Evolutionary conservation across 306 rosid species (phyloP), one percentile per base, ranked within the genome.

Genomic region (Potentilla sterilis): DNA sequence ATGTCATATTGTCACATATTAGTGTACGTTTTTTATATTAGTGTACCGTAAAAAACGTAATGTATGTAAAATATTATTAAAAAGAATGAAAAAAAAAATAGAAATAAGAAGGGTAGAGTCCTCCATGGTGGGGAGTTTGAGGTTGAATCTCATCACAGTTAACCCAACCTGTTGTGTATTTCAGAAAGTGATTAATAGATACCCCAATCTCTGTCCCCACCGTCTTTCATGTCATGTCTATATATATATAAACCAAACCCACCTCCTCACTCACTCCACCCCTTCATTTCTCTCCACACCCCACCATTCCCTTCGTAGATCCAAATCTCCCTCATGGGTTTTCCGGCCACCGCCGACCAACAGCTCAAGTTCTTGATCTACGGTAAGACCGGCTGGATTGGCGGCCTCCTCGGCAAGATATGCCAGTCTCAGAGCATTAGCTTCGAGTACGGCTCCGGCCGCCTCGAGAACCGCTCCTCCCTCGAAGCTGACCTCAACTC

Each of bases 331-430:
- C 43, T 1, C 43, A 91, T 90, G 98, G 98, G 96, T 72, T 82
- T 85, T 44, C 86, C 86, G 21, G 87, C 88, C 19, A 80, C 73
- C 10, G 22, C 69, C 1, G 83, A 78, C 7, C 81, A 70, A 65
- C 81, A 76, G 1, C 65, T 83, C 69, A 93, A 90, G 77, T 93
- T 90, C 81, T 70, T 93, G 87, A 93, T 93, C 84, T 93, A 87
- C 76, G 95, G 98, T 32, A 84, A 85, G 21, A 89, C 92, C 59
- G 96, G 98, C 55, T 93, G 98, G 98, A 93, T 93, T 51, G 98
- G 98, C 19, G 96, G 98, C 49, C 66, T 93, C 1, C 88, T 90
- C 5, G 94, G 98, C 5, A 76, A 86, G 62, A 85, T 93, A 52
- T 90, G 95, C 78, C 44, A 87, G 37, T 79, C 86, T 16, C 85